Conservation (phyloP, 345 rosid species). For the Bretschneidera sinensis region DNA sequence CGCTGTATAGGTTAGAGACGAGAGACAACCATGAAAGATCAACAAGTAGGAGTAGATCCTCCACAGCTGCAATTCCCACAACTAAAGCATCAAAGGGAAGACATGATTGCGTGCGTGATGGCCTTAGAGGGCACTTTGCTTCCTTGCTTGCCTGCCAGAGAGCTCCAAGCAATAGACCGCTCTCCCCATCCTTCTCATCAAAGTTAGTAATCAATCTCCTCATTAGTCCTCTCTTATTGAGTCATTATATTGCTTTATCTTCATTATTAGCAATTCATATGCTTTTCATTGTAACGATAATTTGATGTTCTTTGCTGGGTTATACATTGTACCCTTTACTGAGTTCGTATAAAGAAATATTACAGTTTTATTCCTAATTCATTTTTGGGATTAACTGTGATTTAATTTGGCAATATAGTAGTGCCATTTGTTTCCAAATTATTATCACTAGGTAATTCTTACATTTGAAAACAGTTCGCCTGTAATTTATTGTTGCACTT, state of each 20-base stretch:
- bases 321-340: too few relatives aligned
- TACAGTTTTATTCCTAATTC: too few relatives aligned
- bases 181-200: constrained; percentile 97
- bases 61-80: constrained; percentile 31
- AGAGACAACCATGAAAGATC: constrained; percentile 18
- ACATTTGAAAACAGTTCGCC: too few relatives aligned
- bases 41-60: constrained; percentile 22
- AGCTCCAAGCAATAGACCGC: constrained; percentile 96
- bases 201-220: constrained; percentile 41
- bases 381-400: too few relatives aligned
- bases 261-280: background rate
- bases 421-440: too few relatives aligned
- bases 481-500: too few relatives aligned
- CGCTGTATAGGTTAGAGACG: too few relatives aligned
- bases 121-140: constrained; percentile 83
- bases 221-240: background rate
- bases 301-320: background rate
- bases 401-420: too few relatives aligned
- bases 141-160: constrained; percentile 96
- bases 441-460: too few relatives aligned
- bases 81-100: constrained; percentile 40
- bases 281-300: background rate
- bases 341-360: too few relatives aligned
- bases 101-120: constrained; percentile 68
- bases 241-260: background rate